A percentile compares a stretch with the other conserved stretches of the same genome.
phyloP scores from a whole-genome alignment of 2,329 filamentous ascomycete species.

The Beauveria medogensis region DNA sequence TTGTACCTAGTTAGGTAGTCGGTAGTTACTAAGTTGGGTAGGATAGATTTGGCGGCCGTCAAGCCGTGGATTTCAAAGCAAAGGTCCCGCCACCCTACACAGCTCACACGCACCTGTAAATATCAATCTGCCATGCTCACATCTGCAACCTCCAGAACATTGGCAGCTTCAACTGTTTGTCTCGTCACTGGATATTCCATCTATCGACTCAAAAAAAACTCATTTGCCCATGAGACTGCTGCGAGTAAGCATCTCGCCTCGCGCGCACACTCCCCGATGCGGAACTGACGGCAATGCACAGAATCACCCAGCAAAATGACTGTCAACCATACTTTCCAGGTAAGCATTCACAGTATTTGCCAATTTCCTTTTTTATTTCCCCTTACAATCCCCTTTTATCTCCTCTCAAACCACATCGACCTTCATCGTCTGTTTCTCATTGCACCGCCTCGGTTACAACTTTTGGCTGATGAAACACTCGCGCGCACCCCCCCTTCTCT shows the following conservation, averaged over 20 bases:
- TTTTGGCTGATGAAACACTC: constrained; percentile 10
- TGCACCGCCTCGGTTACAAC: constrained; percentile 14
- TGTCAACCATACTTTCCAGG: constrained; percentile 38
- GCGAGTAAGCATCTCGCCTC: background rate
- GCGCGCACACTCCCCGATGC: background rate
- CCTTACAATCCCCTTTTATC: background rate
- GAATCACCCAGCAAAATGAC: constrained; percentile 29
- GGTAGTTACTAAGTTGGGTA: too few species aligned
- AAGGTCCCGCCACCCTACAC: background rate
- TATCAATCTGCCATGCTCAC: constrained; percentile 25
- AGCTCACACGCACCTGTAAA: background rate
- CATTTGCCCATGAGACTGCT: background rate
- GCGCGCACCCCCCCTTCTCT: background rate
- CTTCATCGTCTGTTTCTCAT: background rate
- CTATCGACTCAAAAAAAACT: constrained; percentile 18
- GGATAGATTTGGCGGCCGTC: background rate
- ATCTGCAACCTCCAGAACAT: constrained; percentile 19
- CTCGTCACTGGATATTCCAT: constrained; percentile 22
- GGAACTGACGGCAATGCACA: background rate
- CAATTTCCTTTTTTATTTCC: constrained; percentile 9
- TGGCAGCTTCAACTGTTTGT: constrained; percentile 22
- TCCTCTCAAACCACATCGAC: background rate
- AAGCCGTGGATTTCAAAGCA: constrained; percentile 12
- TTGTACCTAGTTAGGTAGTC: too few species aligned
- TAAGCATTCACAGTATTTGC: constrained; percentile 17